Conservation (phyloP, 441 rosid genomes). For the Raphanus hybrid region DNA sequence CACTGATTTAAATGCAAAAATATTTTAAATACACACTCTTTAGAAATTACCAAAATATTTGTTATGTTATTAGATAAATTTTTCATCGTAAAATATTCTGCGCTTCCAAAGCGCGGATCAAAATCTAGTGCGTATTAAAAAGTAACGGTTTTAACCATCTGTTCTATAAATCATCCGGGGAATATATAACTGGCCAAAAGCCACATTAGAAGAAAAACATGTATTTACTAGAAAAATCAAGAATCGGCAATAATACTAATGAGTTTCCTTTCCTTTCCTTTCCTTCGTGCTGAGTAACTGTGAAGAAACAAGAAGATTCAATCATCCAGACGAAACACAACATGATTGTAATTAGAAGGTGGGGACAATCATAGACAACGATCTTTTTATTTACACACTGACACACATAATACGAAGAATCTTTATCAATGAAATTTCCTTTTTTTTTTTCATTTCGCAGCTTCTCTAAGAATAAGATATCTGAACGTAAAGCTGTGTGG, state of each 20-base stretch:
- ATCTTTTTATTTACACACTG: background rate
- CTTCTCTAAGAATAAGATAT: slow-evolving; percentile 82
- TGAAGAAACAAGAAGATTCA: slow-evolving; percentile 40
- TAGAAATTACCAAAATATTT: no score
- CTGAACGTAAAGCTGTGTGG: slow-evolving; percentile 85
- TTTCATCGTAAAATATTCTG: no score
- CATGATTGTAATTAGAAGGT: slow-evolving; percentile 17
- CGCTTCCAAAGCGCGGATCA: no score
- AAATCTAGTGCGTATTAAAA: no score
- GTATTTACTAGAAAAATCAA: background rate
- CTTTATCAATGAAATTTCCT: background rate
- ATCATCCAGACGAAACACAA: slow-evolving; percentile 16
- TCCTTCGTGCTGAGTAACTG: background rate
- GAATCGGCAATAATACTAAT: background rate
- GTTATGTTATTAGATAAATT: no score
- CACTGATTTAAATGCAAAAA: no score
- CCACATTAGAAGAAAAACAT: background rate
- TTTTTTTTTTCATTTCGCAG: slow-evolving; percentile 53
- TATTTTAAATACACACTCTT: no score
- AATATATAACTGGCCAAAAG: no score
- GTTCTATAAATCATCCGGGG: no score
- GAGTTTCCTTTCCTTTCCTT: background rate
- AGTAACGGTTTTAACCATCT: no score
- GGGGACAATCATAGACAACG: slow-evolving; percentile 12
- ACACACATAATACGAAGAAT: background rate